A percentile compares a stretch with the other conserved stretches of the same genome.
Conservation (phyloP, 106 monocot genomes). For the Dioscorea dumetorum region DNA sequence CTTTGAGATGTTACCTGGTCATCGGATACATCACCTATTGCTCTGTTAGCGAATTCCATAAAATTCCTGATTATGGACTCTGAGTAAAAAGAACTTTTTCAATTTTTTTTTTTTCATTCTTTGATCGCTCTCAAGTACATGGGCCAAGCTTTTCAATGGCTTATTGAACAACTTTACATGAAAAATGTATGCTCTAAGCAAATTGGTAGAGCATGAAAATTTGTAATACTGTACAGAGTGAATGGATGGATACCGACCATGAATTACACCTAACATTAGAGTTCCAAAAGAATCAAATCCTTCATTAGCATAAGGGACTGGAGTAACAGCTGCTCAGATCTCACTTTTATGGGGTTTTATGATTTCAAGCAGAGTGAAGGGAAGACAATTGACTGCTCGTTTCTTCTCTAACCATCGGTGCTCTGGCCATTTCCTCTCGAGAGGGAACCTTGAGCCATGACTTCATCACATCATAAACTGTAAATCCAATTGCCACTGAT, state of each 20-base stretch:
- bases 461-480: constrained; percentile 88
- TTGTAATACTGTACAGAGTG: not conserved
- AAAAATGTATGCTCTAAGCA: constrained; percentile 7
- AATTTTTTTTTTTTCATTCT: no score
- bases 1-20: no score
- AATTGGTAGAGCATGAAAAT: constrained; percentile 5
- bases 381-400: constrained; percentile 26
- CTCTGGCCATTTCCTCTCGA: constrained; percentile 33
- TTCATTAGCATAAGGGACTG: no score
- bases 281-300: no score
- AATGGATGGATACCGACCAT: not conserved
- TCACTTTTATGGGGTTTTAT: no score
- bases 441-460: constrained; percentile 73
- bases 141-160: not conserved
- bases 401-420: constrained; percentile 26
- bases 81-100: no score
- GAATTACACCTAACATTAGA: no score
- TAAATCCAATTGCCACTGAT: constrained; percentile 93
- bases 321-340: no score
- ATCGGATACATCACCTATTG: no score
- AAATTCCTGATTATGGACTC: no score
- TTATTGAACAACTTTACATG: not conserved
- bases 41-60: no score
- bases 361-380: constrained; percentile 21
- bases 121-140: no score